Evolutionary conservation across 1,284 basidiomycete genomes (phyloP), one percentile per base, ranked within the genome.

Genomic region (Xerocomus minutiporus): DNA sequence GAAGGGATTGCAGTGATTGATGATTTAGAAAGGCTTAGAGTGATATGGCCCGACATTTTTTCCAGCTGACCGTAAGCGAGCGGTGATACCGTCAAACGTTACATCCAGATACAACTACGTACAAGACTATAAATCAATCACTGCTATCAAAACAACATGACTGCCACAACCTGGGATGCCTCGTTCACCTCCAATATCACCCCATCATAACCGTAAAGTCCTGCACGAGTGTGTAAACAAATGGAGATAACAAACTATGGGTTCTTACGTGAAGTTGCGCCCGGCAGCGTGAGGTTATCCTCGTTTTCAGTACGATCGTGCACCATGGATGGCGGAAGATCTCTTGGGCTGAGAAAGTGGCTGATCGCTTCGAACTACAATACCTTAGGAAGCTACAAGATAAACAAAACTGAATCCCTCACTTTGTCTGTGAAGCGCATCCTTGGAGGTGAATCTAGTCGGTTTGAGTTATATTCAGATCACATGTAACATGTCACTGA

Each of bases 281-380:
- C 82, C 4, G 84, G 85, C n/a, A 91, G 63, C 1, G 80, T 86
- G 26, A 91, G 71, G 36, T 81, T 75, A 42, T 87, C 83, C 48
- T 93, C 88, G 48, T 93, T 89, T 56, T 89, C 88, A 4, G 87
- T 85, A 48, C 91, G 79, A 67, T 94, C 88, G n/a, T 93, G 79
- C 29, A 84, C 75, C 92, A 94, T 94, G 0, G 87, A 88, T 2
- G 86, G 84, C 8, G 86, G 83, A 15, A 79, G 73, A 60, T 86
- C 83, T 23, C 76, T 77, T 8, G 86, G 85, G 56, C 79, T 81
- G 3, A 90, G 75, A 60, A 89, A 88, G 57, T 86, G 87, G 51
- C 81, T 82, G 52, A 88, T 86, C 13, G 81, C 82, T 61, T 89
- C 87, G 47, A 86, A 85, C 84, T 89, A 52, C 8, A 28, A 46